phyloP scores from a whole-genome alignment of 2,329 filamentous ascomycete genomes.

The Curvularia lunata region DNA sequence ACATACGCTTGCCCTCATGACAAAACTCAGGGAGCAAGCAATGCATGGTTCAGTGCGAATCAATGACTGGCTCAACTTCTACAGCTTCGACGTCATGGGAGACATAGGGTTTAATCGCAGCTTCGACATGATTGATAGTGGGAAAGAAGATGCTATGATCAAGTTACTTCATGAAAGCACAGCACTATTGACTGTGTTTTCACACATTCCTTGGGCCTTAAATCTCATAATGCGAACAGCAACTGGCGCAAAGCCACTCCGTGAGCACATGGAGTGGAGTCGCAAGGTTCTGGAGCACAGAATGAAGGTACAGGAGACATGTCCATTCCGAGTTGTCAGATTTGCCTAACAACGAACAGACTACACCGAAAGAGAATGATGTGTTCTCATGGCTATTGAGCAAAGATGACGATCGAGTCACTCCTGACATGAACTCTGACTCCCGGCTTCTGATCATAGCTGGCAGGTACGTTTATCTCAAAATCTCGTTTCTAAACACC shows the following conservation, averaged over 20 bases:
- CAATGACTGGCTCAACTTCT: slow-evolving; percentile 48
- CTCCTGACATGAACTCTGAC: slow-evolving; percentile 34
- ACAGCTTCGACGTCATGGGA: slow-evolving; percentile 59
- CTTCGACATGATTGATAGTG: slow-evolving; percentile 48
- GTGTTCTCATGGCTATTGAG: slow-evolving; percentile 36
- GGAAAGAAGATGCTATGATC: slow-evolving; percentile 37
- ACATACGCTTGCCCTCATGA: slow-evolving; percentile 36
- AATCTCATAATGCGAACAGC: slow-evolving; percentile 25
- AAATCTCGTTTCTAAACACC: background rate
- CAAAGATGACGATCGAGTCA: slow-evolving; percentile 28
- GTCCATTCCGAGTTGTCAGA: background rate
- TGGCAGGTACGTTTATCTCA: slow-evolving; percentile 31
- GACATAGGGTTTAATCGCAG: slow-evolving; percentile 53
- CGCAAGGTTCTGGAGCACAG: slow-evolving; percentile 33
- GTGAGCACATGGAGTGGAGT: slow-evolving; percentile 37
- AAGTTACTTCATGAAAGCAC: slow-evolving; percentile 36
- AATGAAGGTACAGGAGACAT: slow-evolving; percentile 25
- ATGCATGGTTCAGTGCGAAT: slow-evolving; percentile 31
- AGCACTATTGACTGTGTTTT: slow-evolving; percentile 27
- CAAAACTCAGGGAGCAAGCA: slow-evolving; percentile 29
- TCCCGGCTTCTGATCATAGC: slow-evolving; percentile 39
- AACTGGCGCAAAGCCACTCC: slow-evolving; percentile 28
- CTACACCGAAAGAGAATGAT: slow-evolving; percentile 36
- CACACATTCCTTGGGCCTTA: slow-evolving; percentile 33
- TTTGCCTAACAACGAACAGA: slow-evolving; percentile 17